These are phyloP conservation scores for Spathaspora passalidarum DNA, from an alignment of 805 yeast genomes.

Conservation along the genomic window DNA sequence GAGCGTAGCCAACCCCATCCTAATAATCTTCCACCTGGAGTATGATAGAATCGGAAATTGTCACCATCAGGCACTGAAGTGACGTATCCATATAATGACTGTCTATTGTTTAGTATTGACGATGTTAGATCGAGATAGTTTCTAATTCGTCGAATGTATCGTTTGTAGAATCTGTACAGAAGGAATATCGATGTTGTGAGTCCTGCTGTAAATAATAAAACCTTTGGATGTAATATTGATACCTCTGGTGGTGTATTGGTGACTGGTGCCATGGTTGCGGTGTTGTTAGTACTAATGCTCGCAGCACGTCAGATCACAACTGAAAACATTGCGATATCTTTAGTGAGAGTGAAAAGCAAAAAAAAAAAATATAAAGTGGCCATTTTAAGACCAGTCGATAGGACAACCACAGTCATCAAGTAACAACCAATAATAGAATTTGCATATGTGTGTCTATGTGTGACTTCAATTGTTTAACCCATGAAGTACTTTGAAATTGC, in stretches of 20 bases:
- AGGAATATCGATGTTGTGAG: constrained; percentile 25
- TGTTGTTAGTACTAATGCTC: not conserved
- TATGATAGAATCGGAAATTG: constrained; percentile 86
- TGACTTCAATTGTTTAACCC: too few relatives aligned
- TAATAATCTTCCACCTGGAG: constrained; percentile 82
- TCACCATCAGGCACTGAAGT: constrained; percentile 96
- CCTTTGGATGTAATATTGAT: constrained; percentile 36
- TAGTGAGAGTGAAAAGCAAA: too few relatives aligned
- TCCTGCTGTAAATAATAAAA: constrained; percentile 35
- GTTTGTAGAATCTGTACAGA: constrained; percentile 27
- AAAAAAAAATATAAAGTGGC: too few relatives aligned
- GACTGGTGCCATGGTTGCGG: constrained; percentile 3
- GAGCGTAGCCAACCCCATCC: constrained; percentile 94
- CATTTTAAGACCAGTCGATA: too few relatives aligned
- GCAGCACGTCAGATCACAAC: too few relatives aligned
- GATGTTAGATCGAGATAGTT: constrained; percentile 39
- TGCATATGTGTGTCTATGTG: too few relatives aligned
- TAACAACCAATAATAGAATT: too few relatives aligned
- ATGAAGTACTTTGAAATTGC: too few relatives aligned
- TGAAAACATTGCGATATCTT: too few relatives aligned
- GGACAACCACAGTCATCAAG: too few relatives aligned
- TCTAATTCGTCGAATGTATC: constrained; percentile 31
- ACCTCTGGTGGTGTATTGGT: constrained; percentile 11
- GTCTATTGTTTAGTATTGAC: constrained; percentile 25
- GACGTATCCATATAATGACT: constrained; percentile 58